Evolutionary conservation across 2,329 filamentous ascomycete species (phyloP).

Genomic region (Neonectria sp.): DNA sequence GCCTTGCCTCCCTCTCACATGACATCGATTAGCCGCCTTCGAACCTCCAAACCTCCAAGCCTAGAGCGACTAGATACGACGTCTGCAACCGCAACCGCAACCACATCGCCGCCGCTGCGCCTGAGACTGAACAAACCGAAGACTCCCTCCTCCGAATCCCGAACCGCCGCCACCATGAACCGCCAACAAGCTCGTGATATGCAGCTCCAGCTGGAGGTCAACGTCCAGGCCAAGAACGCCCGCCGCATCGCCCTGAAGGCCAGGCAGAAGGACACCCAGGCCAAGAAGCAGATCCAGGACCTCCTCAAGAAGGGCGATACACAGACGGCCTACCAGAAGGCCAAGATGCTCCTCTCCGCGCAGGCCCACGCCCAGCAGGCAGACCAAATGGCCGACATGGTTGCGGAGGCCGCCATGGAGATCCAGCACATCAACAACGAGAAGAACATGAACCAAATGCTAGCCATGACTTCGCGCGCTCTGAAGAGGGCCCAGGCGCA

Average conservation of each 20-base stretch:
- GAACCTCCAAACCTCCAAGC: constrained; percentile 7
- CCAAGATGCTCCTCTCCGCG: constrained; percentile 74
- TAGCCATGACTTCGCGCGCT: constrained; percentile 3
- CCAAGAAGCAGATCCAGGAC: constrained; percentile 76
- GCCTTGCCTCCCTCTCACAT: constrained; percentile 40
- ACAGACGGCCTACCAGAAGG: constrained; percentile 75
- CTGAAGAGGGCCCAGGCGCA: constrained; percentile 66
- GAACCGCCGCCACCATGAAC: constrained; percentile 62
- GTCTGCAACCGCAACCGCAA: neutral
- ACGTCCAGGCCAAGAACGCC: constrained; percentile 75
- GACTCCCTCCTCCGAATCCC: neutral
- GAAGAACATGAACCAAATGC: constrained; percentile 56
- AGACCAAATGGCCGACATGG: constrained; percentile 77
- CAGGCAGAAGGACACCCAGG: constrained; percentile 71
- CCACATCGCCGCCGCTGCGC: neutral
- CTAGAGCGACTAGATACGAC: constrained; percentile 1
- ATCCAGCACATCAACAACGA: constrained; percentile 73
- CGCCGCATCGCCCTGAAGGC: constrained; percentile 74
- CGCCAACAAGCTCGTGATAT: constrained; percentile 72
- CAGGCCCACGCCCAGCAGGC: constrained; percentile 75
- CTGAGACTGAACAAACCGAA: neutral
- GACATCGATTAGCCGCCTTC: constrained; percentile 35
- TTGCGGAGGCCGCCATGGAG: constrained; percentile 71
- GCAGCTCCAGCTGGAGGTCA: constrained; percentile 75
- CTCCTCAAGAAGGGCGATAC: constrained; percentile 75